Conservation (phyloP, 2,329 filamentous ascomycete genomes). For the Exophiala alcalophila region DNA sequence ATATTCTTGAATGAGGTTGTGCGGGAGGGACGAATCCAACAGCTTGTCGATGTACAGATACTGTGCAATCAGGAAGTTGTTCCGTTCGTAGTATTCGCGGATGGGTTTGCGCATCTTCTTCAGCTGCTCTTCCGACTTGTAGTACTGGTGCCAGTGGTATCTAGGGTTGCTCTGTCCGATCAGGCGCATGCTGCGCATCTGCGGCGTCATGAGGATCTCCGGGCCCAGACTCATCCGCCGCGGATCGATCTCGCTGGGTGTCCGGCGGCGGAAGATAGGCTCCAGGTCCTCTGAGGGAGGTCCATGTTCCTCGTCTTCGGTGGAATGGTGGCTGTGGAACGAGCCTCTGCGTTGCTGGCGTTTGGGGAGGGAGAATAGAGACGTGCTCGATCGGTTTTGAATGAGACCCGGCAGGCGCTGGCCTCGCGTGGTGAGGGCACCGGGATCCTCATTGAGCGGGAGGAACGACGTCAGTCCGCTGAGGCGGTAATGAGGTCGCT, state of each 20-base stretch:
- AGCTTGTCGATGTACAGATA: constrained; percentile 91
- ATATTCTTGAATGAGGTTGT: constrained; percentile 88
- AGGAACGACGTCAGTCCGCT: constrained; percentile 30
- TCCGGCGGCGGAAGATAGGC: constrained; percentile 24
- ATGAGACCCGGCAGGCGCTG: constrained; percentile 38
- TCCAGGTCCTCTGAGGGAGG: constrained; percentile 14
- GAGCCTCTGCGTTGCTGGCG: constrained; percentile 17
- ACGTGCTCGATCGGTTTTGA: constrained; percentile 27
- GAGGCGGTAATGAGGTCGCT: constrained; percentile 25
- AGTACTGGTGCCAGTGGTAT: constrained; percentile 83
- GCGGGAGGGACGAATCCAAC: constrained; percentile 87
- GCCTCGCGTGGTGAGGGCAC: constrained; percentile 41
- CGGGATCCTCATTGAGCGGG: constrained; percentile 36
- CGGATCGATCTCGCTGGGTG: constrained; percentile 20
- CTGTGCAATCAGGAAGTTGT: constrained; percentile 83
- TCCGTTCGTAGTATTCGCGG: constrained; percentile 82
- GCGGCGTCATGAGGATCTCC: constrained; percentile 32
- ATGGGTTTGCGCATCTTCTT: constrained; percentile 68
- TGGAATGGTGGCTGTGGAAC: constrained; percentile 23
- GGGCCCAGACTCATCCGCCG: constrained; percentile 26
- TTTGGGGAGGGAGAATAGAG: constrained; percentile 24
- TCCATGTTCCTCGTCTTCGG: constrained; percentile 25
- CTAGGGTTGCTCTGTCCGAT: constrained; percentile 85
- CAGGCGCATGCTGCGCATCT: constrained; percentile 65
- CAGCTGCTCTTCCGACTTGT: constrained; percentile 75